Conservation (phyloP, 495 filamentous ascomycete species). For the Lasiosphaeria hispida region DNA sequence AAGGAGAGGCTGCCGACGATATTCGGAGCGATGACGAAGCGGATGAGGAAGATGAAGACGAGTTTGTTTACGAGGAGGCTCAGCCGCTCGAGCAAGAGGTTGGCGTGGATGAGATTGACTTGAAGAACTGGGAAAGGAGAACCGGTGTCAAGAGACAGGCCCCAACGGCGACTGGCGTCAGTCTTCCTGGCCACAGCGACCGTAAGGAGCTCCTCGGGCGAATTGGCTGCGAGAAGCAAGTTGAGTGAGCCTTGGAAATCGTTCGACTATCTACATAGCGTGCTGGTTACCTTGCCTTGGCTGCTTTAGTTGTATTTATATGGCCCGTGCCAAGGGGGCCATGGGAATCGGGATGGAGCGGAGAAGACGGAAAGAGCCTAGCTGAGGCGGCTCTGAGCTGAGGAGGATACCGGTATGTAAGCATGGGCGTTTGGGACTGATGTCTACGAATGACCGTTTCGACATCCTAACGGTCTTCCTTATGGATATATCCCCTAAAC, state of each 20-base stretch:
- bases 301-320: slow-evolving; percentile 1
- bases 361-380: neutral
- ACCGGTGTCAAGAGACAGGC: slow-evolving; percentile 42
- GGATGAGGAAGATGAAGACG: slow-evolving; percentile 57
- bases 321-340: neutral
- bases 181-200: slow-evolving; percentile 66
- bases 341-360: neutral
- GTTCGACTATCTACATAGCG: neutral
- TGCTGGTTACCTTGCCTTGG: neutral
- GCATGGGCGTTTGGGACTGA: slow-evolving; percentile 8
- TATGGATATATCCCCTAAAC: neutral
- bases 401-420: neutral
- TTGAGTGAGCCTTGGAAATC: slow-evolving; percentile 34
- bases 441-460: neutral
- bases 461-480: neutral
- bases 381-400: neutral
- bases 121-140: slow-evolving; percentile 52
- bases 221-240: slow-evolving; percentile 72
- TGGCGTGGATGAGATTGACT: slow-evolving; percentile 58
- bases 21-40: slow-evolving; percentile 83
- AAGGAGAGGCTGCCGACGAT: slow-evolving; percentile 79
- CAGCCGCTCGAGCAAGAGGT: slow-evolving; percentile 62
- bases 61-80: slow-evolving; percentile 46
- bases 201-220: slow-evolving; percentile 69
- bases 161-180: slow-evolving; percentile 54